Conservation (phyloP, 2,329 filamentous ascomycete genomes). For the Penicillium sp. region DNA sequence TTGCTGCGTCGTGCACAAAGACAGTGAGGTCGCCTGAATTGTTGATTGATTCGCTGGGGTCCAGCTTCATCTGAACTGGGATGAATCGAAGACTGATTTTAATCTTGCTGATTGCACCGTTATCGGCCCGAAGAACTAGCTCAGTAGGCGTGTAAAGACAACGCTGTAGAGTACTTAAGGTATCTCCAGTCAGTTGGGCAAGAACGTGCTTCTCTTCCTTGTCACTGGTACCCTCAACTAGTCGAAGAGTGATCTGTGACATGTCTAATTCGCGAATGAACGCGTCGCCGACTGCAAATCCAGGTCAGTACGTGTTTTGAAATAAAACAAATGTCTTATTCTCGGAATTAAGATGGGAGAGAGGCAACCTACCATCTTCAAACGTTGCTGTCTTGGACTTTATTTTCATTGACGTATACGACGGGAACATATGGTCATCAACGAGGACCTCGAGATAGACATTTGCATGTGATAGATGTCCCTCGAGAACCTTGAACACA, state of each 20-base stretch:
- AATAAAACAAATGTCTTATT: neutral
- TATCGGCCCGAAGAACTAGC: slow-evolving; percentile 71
- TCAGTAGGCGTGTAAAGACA: slow-evolving; percentile 87
- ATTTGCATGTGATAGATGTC: slow-evolving; percentile 71
- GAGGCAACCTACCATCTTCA: slow-evolving; percentile 64
- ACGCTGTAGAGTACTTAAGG: slow-evolving; percentile 80
- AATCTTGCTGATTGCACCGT: slow-evolving; percentile 72
- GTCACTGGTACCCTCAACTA: slow-evolving; percentile 73
- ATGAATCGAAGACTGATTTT: slow-evolving; percentile 94
- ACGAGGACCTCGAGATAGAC: slow-evolving; percentile 83
- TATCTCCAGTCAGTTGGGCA: slow-evolving; percentile 79
- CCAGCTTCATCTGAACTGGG: slow-evolving; percentile 87
- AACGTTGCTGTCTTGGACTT: slow-evolving; percentile 67
- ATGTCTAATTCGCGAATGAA: slow-evolving; percentile 97
- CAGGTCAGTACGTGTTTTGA: neutral
- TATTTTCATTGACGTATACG: slow-evolving; percentile 76
- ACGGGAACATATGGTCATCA: slow-evolving; percentile 90
- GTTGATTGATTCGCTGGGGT: slow-evolving; percentile 95
- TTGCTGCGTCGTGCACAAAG: slow-evolving; percentile 80
- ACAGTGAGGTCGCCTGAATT: slow-evolving; percentile 95
- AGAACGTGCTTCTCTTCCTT: slow-evolving; percentile 68
- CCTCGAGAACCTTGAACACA: slow-evolving; percentile 91
- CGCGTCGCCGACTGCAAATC: slow-evolving; percentile 68
- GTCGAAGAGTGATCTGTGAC: slow-evolving; percentile 82
- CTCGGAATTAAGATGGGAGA: neutral